A percentile compares a stretch with the other conserved stretches of the same genome.
Conservation (phyloP, 2,329 filamentous ascomycete species). For the Diaporthe velutina region DNA sequence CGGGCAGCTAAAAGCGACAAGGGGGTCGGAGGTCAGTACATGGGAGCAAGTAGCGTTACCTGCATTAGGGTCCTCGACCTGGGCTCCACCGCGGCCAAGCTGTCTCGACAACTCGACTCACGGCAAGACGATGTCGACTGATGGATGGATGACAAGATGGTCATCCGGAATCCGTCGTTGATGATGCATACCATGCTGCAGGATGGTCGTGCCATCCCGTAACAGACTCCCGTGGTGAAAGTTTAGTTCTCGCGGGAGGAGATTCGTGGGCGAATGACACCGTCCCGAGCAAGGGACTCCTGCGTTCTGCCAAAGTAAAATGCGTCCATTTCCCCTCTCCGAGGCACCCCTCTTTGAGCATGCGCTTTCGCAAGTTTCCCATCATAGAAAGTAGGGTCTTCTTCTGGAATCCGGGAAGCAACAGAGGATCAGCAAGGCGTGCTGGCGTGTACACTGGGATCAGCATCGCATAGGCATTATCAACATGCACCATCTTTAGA, state of each 20-base stretch:
- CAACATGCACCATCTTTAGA: too few relatives aligned
- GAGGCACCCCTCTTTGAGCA: slow-evolving; percentile 20
- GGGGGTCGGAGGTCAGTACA: slow-evolving; percentile 12
- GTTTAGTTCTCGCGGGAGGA: slow-evolving; percentile 14
- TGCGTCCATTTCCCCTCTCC: slow-evolving; percentile 25
- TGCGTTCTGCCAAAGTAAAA: neutral
- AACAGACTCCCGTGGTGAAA: slow-evolving; percentile 3
- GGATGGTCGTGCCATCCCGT: slow-evolving; percentile 29
- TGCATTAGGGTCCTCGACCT: slow-evolving; percentile 1
- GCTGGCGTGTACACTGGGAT: neutral
- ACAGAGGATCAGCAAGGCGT: neutral
- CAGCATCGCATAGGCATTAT: neutral
- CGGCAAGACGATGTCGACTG: slow-evolving; percentile 17
- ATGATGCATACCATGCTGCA: slow-evolving; percentile 29
- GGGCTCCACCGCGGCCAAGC: slow-evolving; percentile 22
- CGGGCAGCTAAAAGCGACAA: slow-evolving; percentile 20
- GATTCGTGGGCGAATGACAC: neutral
- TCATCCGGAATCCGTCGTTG: slow-evolving; percentile 21
- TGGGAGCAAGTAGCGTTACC: slow-evolving; percentile 13
- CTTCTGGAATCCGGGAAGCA: neutral
- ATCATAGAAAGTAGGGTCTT: neutral
- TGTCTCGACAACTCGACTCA: slow-evolving; percentile 25
- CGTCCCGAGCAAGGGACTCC: neutral
- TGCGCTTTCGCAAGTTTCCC: slow-evolving; percentile 29
- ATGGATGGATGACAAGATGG: slow-evolving; percentile 22